These are phyloP conservation scores for Fusarium coicis DNA, from an alignment of 2,329 filamentous ascomycete species.

Conservation along the genomic window DNA sequence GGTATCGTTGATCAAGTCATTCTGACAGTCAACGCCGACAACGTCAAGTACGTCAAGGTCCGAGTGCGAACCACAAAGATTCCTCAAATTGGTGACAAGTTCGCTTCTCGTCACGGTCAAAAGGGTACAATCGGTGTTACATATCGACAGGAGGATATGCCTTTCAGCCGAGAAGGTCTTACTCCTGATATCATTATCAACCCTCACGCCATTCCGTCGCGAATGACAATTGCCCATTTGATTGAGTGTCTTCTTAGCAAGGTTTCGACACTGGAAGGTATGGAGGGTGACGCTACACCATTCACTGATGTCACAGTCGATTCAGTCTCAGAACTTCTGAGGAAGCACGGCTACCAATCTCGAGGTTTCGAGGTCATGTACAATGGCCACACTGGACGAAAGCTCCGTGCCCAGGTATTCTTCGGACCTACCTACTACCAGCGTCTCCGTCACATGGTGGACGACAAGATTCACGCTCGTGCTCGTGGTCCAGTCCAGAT, in stretches of 20 bases:
- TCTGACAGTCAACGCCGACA: conserved; percentile 93
- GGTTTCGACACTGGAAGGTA: conserved; percentile 90
- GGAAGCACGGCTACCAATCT: conserved; percentile 93
- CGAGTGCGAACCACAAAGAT: conserved; percentile 97
- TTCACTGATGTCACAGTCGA: conserved; percentile 99
- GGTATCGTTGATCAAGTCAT: conserved; percentile 96
- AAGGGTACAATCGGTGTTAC: conserved; percentile 99
- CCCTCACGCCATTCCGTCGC: conserved; percentile 98
- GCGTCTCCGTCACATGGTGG: conserved; percentile 98
- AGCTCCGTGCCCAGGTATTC: conserved; percentile 94
- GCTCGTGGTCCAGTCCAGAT: conserved; percentile 97
- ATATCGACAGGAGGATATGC: conserved; percentile 98
- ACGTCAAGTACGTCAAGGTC: conserved; percentile 95
- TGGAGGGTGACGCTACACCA: conserved; percentile 96
- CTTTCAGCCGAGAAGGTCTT: conserved; percentile 91
- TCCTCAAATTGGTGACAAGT: conserved; percentile 98
- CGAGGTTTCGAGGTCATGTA: conserved; percentile 99
- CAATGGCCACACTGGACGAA: conserved; percentile 95
- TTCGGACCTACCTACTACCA: conserved; percentile 99
- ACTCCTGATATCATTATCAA: conserved; percentile 98
- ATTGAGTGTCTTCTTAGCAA: conserved; percentile 98
- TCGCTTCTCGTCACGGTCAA: conserved; percentile 98
- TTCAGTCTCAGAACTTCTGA: conserved; percentile 85
- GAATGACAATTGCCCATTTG: conserved; percentile 99
- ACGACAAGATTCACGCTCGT: conserved; percentile 99